Evolutionary conservation across 2,329 filamentous ascomycete species (phyloP).

Genomic region (Fusarium kyushuense): DNA sequence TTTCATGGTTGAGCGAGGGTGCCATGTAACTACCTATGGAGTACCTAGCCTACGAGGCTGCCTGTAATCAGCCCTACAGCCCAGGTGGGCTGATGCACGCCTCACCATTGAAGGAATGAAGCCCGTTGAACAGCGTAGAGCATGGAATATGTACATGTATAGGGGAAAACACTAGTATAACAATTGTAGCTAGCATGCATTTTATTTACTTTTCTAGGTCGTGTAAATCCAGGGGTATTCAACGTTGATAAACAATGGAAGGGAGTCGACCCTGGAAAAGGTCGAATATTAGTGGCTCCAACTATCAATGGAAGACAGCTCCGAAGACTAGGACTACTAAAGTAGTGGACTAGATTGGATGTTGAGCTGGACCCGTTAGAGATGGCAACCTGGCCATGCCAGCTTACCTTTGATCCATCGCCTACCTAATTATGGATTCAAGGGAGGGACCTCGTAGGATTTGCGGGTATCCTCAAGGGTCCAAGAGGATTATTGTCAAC

Average conservation of each 20-base stretch:
- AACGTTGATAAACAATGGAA: constrained; percentile 5
- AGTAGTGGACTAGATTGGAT: background rate
- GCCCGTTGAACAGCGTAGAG: background rate
- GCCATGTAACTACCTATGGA: background rate
- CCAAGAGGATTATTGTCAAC: background rate
- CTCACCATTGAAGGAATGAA: background rate
- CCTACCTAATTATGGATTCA: constrained; percentile 11
- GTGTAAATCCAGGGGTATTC: constrained; percentile 20
- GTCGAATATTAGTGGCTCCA: constrained; percentile 22
- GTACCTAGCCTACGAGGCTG: background rate
- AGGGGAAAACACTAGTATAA: background rate
- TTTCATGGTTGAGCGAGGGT: constrained; percentile 2
- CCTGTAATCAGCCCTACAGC: constrained; percentile 43
- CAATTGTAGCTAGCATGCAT: background rate
- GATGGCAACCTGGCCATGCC: constrained; percentile 21
- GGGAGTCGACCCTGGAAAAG: constrained; percentile 11
- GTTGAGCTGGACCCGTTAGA: constrained; percentile 29
- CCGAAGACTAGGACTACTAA: constrained; percentile 1
- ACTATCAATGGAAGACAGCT: constrained; percentile 5
- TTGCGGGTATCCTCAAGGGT: background rate
- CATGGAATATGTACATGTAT: background rate
- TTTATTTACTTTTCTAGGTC: background rate
- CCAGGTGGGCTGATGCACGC: constrained; percentile 12
- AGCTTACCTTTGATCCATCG: constrained; percentile 34
- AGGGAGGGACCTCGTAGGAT: constrained; percentile 31